phyloP scores from a whole-genome alignment of 2,329 filamentous ascomycete genomes.

The Aureobasidium sp. region DNA sequence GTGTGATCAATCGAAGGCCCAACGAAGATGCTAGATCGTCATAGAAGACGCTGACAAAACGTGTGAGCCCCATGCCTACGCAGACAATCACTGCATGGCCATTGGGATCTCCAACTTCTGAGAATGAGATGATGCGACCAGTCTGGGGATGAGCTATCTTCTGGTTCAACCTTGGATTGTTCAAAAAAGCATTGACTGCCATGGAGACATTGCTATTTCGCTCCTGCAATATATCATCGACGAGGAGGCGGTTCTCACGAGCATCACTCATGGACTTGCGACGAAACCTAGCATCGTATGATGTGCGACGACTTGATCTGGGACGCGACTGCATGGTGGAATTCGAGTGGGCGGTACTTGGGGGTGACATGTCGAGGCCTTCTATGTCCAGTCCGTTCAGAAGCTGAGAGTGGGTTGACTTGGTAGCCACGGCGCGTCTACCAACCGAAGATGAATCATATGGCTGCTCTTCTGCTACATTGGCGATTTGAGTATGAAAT shows the following conservation, averaged over 20 bases:
- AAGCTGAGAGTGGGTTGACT: constrained; percentile 7
- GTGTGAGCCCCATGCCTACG: constrained; percentile 93
- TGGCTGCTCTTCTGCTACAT: constrained; percentile 1
- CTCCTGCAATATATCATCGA: constrained; percentile 25
- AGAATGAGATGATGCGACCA: constrained; percentile 85
- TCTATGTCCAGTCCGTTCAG: constrained; percentile 17
- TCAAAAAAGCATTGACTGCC: constrained; percentile 77
- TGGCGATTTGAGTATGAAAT: constrained; percentile 1
- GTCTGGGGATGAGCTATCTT: constrained; percentile 81
- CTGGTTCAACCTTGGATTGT: constrained; percentile 76
- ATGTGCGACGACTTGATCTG: not conserved
- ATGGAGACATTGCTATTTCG: constrained; percentile 84
- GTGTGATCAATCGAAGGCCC: constrained; percentile 83
- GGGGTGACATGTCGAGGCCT: constrained; percentile 16
- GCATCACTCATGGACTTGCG: constrained; percentile 31
- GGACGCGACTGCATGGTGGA: not conserved
- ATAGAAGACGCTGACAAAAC: constrained; percentile 95
- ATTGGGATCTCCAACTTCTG: constrained; percentile 87
- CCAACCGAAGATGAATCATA: constrained; percentile 15
- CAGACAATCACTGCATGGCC: constrained; percentile 93
- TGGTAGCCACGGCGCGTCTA: constrained; percentile 12
- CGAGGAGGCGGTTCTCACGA: constrained; percentile 33
- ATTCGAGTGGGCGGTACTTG: constrained; percentile 7
- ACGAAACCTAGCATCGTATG: constrained; percentile 22
- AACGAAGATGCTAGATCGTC: constrained; percentile 87